Percentiles rank a stretch among this genome's conserved stretches.
These are phyloP conservation scores for Talaromyces adpressus DNA, from an alignment of 495 filamentous ascomycete species.

Conservation along the genomic window DNA sequence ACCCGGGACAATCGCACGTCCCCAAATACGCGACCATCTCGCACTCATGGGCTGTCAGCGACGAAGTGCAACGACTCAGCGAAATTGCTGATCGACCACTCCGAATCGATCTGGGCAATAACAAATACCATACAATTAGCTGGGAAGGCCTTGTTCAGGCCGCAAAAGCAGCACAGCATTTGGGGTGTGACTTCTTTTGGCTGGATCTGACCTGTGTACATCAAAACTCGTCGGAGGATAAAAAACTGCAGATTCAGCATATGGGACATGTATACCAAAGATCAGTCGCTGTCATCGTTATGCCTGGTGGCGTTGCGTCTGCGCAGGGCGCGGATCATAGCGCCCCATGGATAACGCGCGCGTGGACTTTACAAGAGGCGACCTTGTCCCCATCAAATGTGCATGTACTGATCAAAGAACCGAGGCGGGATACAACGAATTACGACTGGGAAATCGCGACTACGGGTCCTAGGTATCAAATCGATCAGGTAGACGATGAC, in stretches of 20 bases:
- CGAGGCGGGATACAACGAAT: not conserved
- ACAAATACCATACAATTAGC: not conserved
- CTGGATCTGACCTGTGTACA: slow-evolving; percentile 2
- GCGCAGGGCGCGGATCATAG: not conserved
- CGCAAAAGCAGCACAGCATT: slow-evolving; percentile 1
- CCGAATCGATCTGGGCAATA: not conserved
- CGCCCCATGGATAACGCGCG: slow-evolving; percentile 6
- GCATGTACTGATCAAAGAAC: not conserved
- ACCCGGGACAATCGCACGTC: not conserved
- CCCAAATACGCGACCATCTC: slow-evolving; percentile 8
- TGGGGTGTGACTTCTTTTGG: slow-evolving; percentile 1
- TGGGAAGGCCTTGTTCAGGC: slow-evolving; percentile 1
- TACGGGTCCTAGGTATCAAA: not conserved
- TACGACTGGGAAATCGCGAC: not conserved
- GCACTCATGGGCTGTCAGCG: slow-evolving; percentile 1
- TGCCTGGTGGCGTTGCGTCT: slow-evolving; percentile 3
- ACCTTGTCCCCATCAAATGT: slow-evolving; percentile 4
- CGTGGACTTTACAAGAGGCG: slow-evolving; percentile 6
- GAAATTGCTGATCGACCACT: not conserved
- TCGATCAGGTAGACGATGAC: slow-evolving; percentile 1
- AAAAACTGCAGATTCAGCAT: slow-evolving; percentile 7
- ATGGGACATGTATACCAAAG: slow-evolving; percentile 2
- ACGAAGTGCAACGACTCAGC: slow-evolving; percentile 5
- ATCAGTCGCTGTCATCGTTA: not conserved
- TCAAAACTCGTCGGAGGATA: slow-evolving; percentile 1